Evolutionary conservation across 2,329 filamentous ascomycete genomes (phyloP).

Genomic region (Chrysoporthe deuterocubensis): DNA sequence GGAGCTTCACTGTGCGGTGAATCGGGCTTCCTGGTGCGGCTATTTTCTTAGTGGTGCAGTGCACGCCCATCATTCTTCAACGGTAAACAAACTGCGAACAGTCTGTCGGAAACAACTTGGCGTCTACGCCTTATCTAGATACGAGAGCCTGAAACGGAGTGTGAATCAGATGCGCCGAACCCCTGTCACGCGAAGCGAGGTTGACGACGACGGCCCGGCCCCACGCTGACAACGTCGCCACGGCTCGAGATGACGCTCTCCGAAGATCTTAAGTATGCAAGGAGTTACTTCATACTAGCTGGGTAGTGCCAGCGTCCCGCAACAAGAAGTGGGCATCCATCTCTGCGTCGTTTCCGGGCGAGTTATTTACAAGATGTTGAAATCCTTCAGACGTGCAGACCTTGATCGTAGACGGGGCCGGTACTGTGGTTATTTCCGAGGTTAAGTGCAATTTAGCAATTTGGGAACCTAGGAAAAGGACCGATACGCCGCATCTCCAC

Average conservation of each 20-base stretch:
- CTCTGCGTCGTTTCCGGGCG: background rate
- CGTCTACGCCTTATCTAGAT: background rate
- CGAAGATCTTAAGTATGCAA: background rate
- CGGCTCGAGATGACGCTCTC: background rate
- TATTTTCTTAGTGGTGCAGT: background rate
- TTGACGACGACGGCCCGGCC: background rate
- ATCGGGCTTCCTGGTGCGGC: background rate
- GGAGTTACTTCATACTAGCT: background rate
- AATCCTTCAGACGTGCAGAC: background rate
- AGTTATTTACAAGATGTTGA: too few relatives aligned
- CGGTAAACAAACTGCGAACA: background rate
- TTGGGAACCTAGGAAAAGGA: background rate
- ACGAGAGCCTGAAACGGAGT: background rate
- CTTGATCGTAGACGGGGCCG: background rate
- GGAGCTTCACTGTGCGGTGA: background rate
- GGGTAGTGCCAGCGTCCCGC: background rate
- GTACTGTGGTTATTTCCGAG: background rate
- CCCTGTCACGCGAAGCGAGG: background rate
- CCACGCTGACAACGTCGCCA: background rate
- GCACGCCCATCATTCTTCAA: background rate
- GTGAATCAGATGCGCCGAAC: background rate
- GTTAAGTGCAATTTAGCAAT: slow-evolving; percentile 1
- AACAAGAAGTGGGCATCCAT: background rate
- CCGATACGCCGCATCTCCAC: background rate
- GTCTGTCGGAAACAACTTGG: background rate